Base-by-base conservation (phyloP, 2,329 filamentous ascomycete genomes). In the Penicillium sp. region DNA sequence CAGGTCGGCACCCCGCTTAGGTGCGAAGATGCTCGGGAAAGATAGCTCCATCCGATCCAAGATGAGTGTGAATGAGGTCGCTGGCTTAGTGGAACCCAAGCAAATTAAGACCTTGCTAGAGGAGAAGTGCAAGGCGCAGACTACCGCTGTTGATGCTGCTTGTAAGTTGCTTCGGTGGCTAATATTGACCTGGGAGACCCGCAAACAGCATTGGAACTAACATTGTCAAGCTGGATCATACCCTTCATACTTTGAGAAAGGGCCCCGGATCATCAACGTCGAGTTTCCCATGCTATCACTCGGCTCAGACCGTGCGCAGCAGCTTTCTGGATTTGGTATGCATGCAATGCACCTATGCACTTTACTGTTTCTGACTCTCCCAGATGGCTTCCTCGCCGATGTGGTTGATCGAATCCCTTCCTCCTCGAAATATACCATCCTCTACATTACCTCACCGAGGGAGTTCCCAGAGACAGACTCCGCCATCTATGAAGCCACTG, bases 401-500 rank as follows among this genome's bases (percentile, higher is more conserved):
- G 63, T 81, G 48, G 65, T 82, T 47, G 72, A 77, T 44, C 71
- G 75, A 27, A 68, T 81, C n/a, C 74, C 76, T n/a, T 68, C 67
- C 10, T 69, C 75, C 11, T 78, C 79, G 56, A 79, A 80, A 58
- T 93, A 89, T 74, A 94, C 90, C 0, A 80, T 96, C 52, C 76
- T 96, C 58, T 90, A 91, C 71, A 81, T 85, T 43, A 89, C 88
- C 7, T 86, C 84, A 0, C 84, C 86, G 1, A 72, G 74, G 34
- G 67, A 73, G 36, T 67, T 67, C 61, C 66, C 62, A 27, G 62
- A 68, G 44, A 53, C 63, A 35, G 67, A 65, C 36, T 60, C 66
- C 13, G 53, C 63, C 7, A 59, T 79, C 13, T 94, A 95, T 71
- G 82, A 90, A 61, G 79, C 82, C 72, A 79, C 84, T 46, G 77